phyloP scores from a whole-genome alignment of 2,329 filamentous ascomycete species.

The Venturia asperata region DNA sequence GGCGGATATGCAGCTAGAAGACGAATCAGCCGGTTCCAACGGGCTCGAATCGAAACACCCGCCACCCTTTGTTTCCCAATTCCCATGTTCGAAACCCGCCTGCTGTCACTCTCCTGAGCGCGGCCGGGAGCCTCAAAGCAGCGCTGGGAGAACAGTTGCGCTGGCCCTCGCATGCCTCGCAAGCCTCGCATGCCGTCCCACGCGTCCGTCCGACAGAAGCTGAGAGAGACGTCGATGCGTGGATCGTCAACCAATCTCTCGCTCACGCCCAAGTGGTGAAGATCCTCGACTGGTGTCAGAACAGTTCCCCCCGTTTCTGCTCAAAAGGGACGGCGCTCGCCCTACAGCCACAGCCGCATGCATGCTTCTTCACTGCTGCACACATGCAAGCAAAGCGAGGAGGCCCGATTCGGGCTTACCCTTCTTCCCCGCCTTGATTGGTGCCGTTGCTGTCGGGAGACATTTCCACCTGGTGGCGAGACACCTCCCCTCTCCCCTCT shows the following conservation, averaged over 20 bases:
- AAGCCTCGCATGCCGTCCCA: no score
- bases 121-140: background rate
- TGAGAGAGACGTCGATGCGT: no score
- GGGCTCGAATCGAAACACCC: conserved; percentile 12
- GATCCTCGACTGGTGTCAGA: background rate
- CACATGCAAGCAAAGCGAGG: background rate
- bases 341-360: conserved; percentile 11
- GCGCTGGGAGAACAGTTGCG: no score
- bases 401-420: background rate
- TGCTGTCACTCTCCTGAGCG: conserved; percentile 4
- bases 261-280: background rate
- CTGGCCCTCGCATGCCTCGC: no score
- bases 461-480: background rate
- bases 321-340: background rate
- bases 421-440: background rate
- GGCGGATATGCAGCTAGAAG: background rate
- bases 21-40: conserved; percentile 5
- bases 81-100: conserved; percentile 4
- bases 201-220: no score
- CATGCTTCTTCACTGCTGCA: conserved; percentile 10
- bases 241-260: background rate
- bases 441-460: background rate
- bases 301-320: background rate
- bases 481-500: background rate
- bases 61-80: conserved; percentile 7